Conservation (phyloP, 345 rosid genomes). For the Salix caprea region DNA sequence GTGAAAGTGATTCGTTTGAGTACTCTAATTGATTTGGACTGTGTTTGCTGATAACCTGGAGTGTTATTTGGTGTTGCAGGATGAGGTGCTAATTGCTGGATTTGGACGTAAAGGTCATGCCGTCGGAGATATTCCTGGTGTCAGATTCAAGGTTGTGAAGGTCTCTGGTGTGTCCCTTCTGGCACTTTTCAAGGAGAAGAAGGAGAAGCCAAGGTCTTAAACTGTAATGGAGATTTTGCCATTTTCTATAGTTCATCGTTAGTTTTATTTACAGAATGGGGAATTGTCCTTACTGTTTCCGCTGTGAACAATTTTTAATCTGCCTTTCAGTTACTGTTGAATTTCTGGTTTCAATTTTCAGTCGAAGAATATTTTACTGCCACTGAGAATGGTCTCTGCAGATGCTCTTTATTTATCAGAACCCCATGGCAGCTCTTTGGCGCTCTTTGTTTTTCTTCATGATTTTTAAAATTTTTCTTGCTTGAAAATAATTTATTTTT, state of each 20-base stretch:
- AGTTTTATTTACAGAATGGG: not conserved
- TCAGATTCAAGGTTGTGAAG: conserved; percentile 82
- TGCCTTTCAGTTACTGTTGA: conserved; percentile 4
- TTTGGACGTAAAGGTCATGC: conserved; percentile 85
- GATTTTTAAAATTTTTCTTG: too few species aligned
- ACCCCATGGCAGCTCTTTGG: too few species aligned
- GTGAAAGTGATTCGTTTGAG: conserved; percentile 17
- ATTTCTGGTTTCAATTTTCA: conserved; percentile 3
- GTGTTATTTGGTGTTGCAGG: conserved; percentile 24
- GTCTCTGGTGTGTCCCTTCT: conserved; percentile 81
- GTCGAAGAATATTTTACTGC: not conserved
- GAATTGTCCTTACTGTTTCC: not conserved
- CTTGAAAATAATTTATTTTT: too few species aligned
- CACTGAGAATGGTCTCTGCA: not conserved
- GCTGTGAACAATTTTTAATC: conserved; percentile 1
- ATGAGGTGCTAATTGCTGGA: conserved; percentile 76
- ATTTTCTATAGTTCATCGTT: not conserved
- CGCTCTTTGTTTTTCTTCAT: too few species aligned
- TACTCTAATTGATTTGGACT: conserved; percentile 24
- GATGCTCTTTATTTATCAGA: not conserved
- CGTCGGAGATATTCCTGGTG: conserved; percentile 85
- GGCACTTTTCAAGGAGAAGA: conserved; percentile 79
- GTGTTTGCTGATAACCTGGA: not conserved
- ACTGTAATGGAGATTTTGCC: not conserved
- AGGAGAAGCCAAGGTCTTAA: conserved; percentile 66